Conservation (phyloP, 2,329 filamentous ascomycete genomes). For the Nemania serpens region DNA sequence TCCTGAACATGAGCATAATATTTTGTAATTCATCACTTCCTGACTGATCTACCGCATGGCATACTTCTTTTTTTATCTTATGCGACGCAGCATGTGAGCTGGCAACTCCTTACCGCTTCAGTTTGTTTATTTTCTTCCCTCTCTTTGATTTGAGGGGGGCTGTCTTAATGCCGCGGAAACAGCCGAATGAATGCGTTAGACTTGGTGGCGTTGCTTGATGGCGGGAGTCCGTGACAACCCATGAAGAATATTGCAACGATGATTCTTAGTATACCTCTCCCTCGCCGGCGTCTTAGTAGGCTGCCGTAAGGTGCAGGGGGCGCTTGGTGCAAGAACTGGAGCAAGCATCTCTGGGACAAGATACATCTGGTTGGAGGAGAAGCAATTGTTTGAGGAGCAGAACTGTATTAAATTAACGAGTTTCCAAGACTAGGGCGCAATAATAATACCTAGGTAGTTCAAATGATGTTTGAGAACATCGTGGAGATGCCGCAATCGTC, state of each 20-base stretch:
- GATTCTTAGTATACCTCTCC: slow-evolving; percentile 14
- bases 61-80: slow-evolving; percentile 1
- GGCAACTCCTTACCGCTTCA: background rate
- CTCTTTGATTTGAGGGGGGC: background rate
- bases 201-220: slow-evolving; percentile 21
- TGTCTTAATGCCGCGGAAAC: slow-evolving; percentile 5
- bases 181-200: slow-evolving; percentile 17
- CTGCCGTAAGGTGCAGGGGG: slow-evolving; percentile 10
- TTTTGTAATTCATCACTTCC: slow-evolving; percentile 16
- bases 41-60: slow-evolving; percentile 21
- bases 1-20: slow-evolving; percentile 21
- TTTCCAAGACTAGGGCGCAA: background rate
- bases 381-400: background rate
- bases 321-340: slow-evolving; percentile 2
- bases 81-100: too few species aligned
- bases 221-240: slow-evolving; percentile 22
- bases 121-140: background rate
- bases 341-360: slow-evolving; percentile 1
- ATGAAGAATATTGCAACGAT: slow-evolving; percentile 14
- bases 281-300: slow-evolving; percentile 7
- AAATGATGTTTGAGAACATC: too few species aligned
- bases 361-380: background rate
- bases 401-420: background rate
- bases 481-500: slow-evolving; percentile 18
- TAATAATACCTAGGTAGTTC: too few species aligned